These are phyloP conservation scores for Pichia exigua DNA, from an alignment of 805 yeast genomes.

Conservation along the genomic window DNA sequence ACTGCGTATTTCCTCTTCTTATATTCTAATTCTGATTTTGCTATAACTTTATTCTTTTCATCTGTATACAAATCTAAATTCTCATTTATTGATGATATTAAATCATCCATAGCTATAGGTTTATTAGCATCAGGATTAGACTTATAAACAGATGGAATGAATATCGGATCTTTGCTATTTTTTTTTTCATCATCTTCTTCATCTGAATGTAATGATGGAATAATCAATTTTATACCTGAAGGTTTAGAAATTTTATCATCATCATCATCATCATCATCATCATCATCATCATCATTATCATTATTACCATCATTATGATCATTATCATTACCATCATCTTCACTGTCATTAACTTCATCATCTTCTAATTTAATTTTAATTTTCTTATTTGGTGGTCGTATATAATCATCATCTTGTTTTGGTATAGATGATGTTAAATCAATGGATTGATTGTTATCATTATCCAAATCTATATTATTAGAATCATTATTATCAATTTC, in stretches of 20 bases:
- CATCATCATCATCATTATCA: too few species aligned
- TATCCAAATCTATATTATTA: neutral
- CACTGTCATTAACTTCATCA: conserved; percentile 1
- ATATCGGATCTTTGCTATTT: conserved; percentile 4
- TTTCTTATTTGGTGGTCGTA: conserved; percentile 1
- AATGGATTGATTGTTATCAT: neutral
- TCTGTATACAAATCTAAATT: conserved; percentile 26
- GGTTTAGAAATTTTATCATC: conserved; percentile 13
- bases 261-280: conserved; percentile 3
- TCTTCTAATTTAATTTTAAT: conserved; percentile 1
- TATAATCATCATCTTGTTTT: neutral
- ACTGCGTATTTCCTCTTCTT: conserved; percentile 72
- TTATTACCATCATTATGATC: too few species aligned
- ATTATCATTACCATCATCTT: conserved; percentile 1
- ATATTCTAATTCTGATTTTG: conserved; percentile 47
- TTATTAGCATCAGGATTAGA: conserved; percentile 4
- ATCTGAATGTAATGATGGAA: neutral
- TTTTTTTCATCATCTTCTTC: neutral
- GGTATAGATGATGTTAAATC: neutral
- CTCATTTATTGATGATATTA: conserved; percentile 17
- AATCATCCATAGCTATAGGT: conserved; percentile 17
- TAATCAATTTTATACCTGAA: neutral
- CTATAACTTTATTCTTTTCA: conserved; percentile 57
- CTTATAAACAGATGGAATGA: conserved; percentile 38
- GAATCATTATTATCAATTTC: neutral